Base-by-base conservation (phyloP, 345 rosid genomes). In the Sisymbrium irio region DNA sequence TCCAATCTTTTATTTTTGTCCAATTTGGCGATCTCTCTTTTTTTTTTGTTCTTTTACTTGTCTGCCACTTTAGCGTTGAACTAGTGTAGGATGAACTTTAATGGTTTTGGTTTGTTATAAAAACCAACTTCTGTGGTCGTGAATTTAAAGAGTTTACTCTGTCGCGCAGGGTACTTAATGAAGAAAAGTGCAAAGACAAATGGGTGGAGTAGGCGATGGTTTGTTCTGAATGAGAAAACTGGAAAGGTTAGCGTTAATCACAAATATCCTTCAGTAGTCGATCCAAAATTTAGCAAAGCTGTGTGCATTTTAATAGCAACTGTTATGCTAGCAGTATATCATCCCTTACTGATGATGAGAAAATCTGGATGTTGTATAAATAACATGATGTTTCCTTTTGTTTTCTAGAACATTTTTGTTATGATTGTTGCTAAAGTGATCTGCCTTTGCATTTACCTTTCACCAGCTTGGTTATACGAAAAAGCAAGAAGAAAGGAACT, bases 181-280 rank as follows among this genome's bases (percentile, higher is more conserved):
- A 96, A 92, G 84, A 96, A 89, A 82, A 96, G 99, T 83, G 96
- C 78, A 64, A 96, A 92, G 84, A 83, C 91, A 61, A 89, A 83
- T 76, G 97, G 91, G 25, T 96, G 99, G 99, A 87, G 94, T 71
- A 81, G 82, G 80, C 83, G 94, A 50, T 96, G 98, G 98, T 96
- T 96, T 85, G 99, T 96, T 49, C 80, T 96, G 79, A 96, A 90
- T 84, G 97, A 90, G 77, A 96, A 90, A 83, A 92, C 81, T 73
- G 98, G 99, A 83, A 96, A 96, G 97, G 99, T 89, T 67, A 78
- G 88, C 62, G 28, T 63, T 36, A 49, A 15, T 65, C 32, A 50
- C n/a, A 50, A 50, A 46, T 47, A 39, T 77, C 15, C 62, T 56
- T 64, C 27, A 7, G 22, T 33, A 39, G 59, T 67, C n/a, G n/a